Conservation (phyloP, 345 rosid species). For the Lepidium didymum region DNA sequence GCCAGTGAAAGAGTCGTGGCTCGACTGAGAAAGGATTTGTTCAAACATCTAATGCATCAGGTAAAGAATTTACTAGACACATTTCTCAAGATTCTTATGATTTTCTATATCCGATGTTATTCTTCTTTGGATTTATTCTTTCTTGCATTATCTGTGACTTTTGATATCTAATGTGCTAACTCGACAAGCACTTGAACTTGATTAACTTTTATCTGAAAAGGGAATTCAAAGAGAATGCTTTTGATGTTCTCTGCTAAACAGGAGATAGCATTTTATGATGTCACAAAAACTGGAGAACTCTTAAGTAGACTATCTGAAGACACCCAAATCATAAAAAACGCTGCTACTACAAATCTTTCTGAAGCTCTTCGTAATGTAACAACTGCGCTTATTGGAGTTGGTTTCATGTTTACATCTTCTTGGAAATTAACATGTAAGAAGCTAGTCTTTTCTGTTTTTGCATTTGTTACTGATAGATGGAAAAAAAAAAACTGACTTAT, state of each 20-base stretch:
- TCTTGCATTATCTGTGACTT: neutral
- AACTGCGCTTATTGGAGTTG: slow-evolving; percentile 49
- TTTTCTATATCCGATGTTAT: neutral
- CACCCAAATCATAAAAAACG: slow-evolving; percentile 63
- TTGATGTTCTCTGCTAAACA: slow-evolving; percentile 8
- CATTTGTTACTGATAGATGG: neutral
- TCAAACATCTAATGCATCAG: slow-evolving; percentile 53
- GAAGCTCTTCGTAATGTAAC: slow-evolving; percentile 56
- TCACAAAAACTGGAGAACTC: slow-evolving; percentile 61
- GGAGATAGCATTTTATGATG: slow-evolving; percentile 64
- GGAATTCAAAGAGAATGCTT: neutral
- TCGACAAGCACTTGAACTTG: neutral
- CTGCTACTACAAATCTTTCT: slow-evolving; percentile 63
- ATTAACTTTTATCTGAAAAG: neutral
- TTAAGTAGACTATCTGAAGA: slow-evolving; percentile 61
- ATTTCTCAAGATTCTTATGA: neutral
- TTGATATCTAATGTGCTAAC: neutral
- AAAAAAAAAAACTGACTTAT: neutral
- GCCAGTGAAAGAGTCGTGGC: slow-evolving; percentile 67
- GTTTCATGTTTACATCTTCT: slow-evolving; percentile 60
- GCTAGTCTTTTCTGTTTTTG: neutral
- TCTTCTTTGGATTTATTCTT: neutral
- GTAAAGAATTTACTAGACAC: slow-evolving; percentile 10
- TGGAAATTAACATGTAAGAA: slow-evolving; percentile 58
- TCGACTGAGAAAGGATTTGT: slow-evolving; percentile 48